Evolutionary conservation across 2,329 filamentous ascomycete genomes (phyloP).

Genomic region (Kalmusia sp.): DNA sequence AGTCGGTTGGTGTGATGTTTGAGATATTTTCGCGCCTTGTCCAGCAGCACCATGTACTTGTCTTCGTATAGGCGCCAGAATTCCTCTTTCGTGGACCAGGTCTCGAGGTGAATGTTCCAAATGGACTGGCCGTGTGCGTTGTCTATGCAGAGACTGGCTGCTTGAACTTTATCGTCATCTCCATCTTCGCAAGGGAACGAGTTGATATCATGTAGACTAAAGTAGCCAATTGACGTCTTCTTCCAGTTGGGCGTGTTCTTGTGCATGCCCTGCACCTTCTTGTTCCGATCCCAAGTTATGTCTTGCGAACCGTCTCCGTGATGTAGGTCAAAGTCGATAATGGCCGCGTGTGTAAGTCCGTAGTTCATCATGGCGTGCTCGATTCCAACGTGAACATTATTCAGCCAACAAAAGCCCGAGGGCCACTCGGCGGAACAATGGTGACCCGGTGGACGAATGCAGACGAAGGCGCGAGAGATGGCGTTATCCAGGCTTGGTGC

Average conservation of each 20-base stretch:
- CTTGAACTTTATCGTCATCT: slow-evolving; percentile 91
- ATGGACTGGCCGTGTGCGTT: slow-evolving; percentile 92
- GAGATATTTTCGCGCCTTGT: slow-evolving; percentile 83
- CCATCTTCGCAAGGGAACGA: slow-evolving; percentile 95
- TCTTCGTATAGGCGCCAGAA: slow-evolving; percentile 90
- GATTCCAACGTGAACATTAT: slow-evolving; percentile 97
- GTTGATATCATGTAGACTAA: slow-evolving; percentile 97
- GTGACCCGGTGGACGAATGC: slow-evolving; percentile 90
- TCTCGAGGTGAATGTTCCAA: slow-evolving; percentile 93
- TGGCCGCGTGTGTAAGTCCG: slow-evolving; percentile 90
- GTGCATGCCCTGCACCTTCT: slow-evolving; percentile 66
- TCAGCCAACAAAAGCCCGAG: slow-evolving; percentile 98
- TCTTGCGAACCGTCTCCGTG: slow-evolving; percentile 78
- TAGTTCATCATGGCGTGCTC: slow-evolving; percentile 85
- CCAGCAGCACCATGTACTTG: slow-evolving; percentile 77
- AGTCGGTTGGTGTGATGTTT: slow-evolving; percentile 73
- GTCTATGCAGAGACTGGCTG: slow-evolving; percentile 92
- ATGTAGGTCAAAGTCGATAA: slow-evolving; percentile 52
- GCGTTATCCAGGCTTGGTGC: slow-evolving; percentile 54
- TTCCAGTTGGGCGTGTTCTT: slow-evolving; percentile 80
- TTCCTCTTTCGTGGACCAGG: slow-evolving; percentile 81
- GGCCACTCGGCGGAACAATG: slow-evolving; percentile 90
- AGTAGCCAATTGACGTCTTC: slow-evolving; percentile 90
- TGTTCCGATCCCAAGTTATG: slow-evolving; percentile 91
- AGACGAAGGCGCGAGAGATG: slow-evolving; percentile 84